phyloP scores from a whole-genome alignment of 306 rosid genomes.

The Chamaecrista fasciculata region DNA sequence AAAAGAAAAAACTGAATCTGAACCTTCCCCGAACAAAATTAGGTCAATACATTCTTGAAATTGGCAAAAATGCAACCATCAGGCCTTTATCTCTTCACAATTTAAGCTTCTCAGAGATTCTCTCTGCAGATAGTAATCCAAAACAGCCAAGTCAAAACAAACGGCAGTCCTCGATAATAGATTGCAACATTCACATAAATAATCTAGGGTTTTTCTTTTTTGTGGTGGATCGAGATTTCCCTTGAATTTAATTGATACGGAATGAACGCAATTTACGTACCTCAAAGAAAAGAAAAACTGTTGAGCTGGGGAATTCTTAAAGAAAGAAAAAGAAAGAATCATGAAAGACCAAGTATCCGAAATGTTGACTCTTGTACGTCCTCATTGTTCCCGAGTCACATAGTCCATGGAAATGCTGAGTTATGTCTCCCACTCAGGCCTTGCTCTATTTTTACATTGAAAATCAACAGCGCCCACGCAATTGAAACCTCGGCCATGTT shows the following conservation, averaged over 20 bases:
- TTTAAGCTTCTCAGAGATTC: constrained; percentile 21
- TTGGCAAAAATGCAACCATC: background rate
- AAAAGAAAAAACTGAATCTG: background rate
- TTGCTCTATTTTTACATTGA: background rate
- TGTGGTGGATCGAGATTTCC: constrained; percentile 22
- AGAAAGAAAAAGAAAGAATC: constrained; percentile 14
- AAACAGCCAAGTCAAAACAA: constrained; percentile 1
- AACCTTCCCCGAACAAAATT: constrained; percentile 27
- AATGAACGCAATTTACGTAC: constrained; percentile 32
- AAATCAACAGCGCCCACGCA: background rate
- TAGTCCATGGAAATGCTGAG: background rate
- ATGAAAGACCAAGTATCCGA: constrained; percentile 15
- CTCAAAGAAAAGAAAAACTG: constrained; percentile 36
- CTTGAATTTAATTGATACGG: background rate
- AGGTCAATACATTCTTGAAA: constrained; percentile 3
- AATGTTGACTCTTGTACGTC: constrained; percentile 31
- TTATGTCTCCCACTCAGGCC: background rate
- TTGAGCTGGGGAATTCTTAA: background rate
- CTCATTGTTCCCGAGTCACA: constrained; percentile 8
- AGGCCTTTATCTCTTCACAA: background rate
- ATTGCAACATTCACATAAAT: constrained; percentile 15
- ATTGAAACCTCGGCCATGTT: background rate
- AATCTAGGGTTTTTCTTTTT: constrained; percentile 54
- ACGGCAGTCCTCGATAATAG: background rate
- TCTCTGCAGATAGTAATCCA: constrained; percentile 20